Evolutionary conservation across 1,284 basidiomycete species (phyloP), one percentile per base, ranked within the genome.

Genomic region (Fistulina hepatica): DNA sequence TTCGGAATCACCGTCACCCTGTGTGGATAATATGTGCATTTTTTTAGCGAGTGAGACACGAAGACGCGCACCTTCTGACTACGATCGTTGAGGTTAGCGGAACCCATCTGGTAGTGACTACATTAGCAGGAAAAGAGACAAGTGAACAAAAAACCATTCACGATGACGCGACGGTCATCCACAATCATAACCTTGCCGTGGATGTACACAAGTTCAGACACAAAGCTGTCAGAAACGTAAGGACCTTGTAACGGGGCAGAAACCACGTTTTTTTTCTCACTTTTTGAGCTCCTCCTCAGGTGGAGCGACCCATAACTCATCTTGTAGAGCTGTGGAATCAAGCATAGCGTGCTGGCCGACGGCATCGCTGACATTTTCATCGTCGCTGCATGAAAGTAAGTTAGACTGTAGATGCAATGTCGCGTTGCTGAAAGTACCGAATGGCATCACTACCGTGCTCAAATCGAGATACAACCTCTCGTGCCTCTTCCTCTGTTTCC

Each of bases 1-100:
- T 60, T 97, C 92, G 2, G 86, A 91, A 57, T 95, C 92, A 23
- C 89, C 86, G 51, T 93, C 78, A 21, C 92, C 91, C 71, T 81
- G 44, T 41, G 42, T n/a, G 12, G 26, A 4, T 23, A 26, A 25
- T 13, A 22, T 5, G 16, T n/a, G n/a, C 28, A 15, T 39, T 16
- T 21, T 21, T 6, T n/a, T n/a, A 15, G 11, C 21, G 17, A 5
- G 6, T 2, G 27, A 28, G 13, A 31, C 16, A 25, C 21, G 26
- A 23, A 15, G 10, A 5, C 4, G 40, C 51, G 21, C 37, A 71
- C 79, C 66, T 71, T 78, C 57, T 86, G 81, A 45, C 77, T 81
- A 21, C 86, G 78, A 49, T 91, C 88, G 51, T 95, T 95, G 48
- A 94, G 61, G 55, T 95, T 92, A 5, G 88, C 88, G 19, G 82